Percentiles rank a stretch among this genome's conserved stretches.
Conservation (phyloP, 805 yeast genomes). For the Candida parachauliodes region DNA sequence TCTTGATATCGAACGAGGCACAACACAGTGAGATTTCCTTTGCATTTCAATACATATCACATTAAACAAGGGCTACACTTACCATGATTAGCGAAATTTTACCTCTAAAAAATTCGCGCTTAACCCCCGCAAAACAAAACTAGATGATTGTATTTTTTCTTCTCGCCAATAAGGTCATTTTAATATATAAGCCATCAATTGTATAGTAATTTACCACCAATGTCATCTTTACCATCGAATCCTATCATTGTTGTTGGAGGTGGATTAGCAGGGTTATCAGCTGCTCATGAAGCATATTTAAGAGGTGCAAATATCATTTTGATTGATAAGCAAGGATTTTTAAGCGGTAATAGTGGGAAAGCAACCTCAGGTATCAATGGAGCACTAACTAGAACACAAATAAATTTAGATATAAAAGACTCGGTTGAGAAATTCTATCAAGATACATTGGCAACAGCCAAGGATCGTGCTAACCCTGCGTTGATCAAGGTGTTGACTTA, state of each 20-base stretch:
- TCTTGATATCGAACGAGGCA: constrained; percentile 69
- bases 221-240: constrained; percentile 20
- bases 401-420: constrained; percentile 47
- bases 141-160: neutral
- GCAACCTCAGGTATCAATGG: constrained; percentile 74
- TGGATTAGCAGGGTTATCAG: constrained; percentile 61
- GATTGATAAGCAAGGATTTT: constrained; percentile 56
- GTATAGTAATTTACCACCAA: neutral
- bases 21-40: constrained; percentile 69
- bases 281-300: constrained; percentile 54
- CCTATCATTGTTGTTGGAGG: constrained; percentile 59
- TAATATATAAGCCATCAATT: neutral
- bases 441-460: constrained; percentile 69
- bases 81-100: too few species aligned
- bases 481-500: constrained; percentile 58
- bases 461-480: constrained; percentile 52
- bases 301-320: constrained; percentile 53
- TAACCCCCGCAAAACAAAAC: constrained; percentile 1
- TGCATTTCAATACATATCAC: constrained; percentile 93
- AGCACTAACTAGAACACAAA: constrained; percentile 63
- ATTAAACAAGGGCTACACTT: too few species aligned
- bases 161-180: constrained; percentile 1
- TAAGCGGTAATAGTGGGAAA: constrained; percentile 64
- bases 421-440: constrained; percentile 54
- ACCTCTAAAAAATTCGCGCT: too few species aligned